A percentile compares a stretch with the other conserved stretches of the same genome.
Evolutionary conservation across 2,329 filamentous ascomycete genomes (phyloP).

Genomic region (Biscogniauxia marginata): DNA sequence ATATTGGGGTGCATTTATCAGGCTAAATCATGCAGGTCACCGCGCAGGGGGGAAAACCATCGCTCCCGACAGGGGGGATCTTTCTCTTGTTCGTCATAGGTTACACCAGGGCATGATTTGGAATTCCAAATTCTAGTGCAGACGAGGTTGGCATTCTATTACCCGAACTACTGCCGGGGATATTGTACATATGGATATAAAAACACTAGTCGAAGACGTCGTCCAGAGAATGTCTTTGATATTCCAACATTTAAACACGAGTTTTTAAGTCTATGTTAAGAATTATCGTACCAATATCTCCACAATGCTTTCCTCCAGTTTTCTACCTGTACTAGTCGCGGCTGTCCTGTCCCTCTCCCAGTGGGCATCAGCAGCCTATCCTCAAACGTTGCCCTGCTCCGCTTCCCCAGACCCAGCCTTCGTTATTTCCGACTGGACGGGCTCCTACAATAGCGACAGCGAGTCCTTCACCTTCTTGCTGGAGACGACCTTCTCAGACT

Average conservation of each 20-base stretch:
- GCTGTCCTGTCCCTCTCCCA: conserved; percentile 16
- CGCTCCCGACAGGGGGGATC: not conserved
- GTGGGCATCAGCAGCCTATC: conserved; percentile 7
- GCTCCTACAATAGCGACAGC: conserved; percentile 15
- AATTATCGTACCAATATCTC: no score
- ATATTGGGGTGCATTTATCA: not conserved
- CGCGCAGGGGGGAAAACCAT: not conserved
- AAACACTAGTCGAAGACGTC: not conserved
- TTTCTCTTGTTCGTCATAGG: not conserved
- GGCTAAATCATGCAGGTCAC: not conserved
- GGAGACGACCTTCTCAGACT: conserved; percentile 16
- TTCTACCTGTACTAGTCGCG: conserved; percentile 15
- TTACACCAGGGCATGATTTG: not conserved
- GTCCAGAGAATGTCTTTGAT: not conserved
- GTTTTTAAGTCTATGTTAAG: not conserved
- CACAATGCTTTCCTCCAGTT: conserved; percentile 12
- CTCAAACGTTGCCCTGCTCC: conserved; percentile 12
- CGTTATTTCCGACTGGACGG: conserved; percentile 15
- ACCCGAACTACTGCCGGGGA: not conserved
- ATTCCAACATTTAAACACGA: not conserved
- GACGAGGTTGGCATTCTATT: not conserved
- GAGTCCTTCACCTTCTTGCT: conserved; percentile 20
- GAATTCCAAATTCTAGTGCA: not conserved
- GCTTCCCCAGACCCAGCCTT: conserved; percentile 4
- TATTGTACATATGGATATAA: not conserved